Base-by-base conservation (phyloP, 192 early-diverging fungal genomes). In the Umbelopsis sp. region DNA sequence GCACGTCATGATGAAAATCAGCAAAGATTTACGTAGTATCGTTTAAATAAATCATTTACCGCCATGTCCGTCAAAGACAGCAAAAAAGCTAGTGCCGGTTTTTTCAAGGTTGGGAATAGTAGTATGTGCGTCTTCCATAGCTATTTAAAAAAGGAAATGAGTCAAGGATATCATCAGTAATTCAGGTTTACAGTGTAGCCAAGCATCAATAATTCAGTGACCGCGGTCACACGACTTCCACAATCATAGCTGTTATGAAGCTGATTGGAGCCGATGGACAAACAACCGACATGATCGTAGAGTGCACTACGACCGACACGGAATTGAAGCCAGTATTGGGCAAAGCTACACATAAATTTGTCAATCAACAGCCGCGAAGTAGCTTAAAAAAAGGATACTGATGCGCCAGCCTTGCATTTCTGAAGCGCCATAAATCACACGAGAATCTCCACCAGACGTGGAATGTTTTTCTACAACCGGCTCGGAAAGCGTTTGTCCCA, bases 371-470 rank as follows among this genome's bases (percentile, higher is more conserved):
- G 20, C 21, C 20, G 41, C 65, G 46, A 66, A 3, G 25, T 25
- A 15, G 25, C 15, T 46, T 66, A 23, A 46, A 67, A 79, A 77
- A 69, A 71, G 71, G 78, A 76, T 88, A 90, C 89, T 92, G 45
- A 93, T 86, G 82, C 97, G 85, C 97, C 97, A 99, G 65, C 97
- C 97, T 85, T 99, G 97, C 97, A 98, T 98, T 61, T 87, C 88
- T 46, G 92, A 94, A 49, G 94, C 91, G 46, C 91, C 95, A 76
- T 91, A 98, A 37, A 88, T 78, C 70, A 93, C 83, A 55, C 94
- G 86, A 48, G 92, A 81, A 79, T 95, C 94, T 35, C 82, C 75
- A 25, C 88, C 94, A 7, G 66, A 35, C 27, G 89, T 83, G 27
- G 93, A 90, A 72, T 94, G 93, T 83, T 97, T 98, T 35, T 96